Base-by-base conservation (phyloP, 2,329 filamentous ascomycete genomes). In the Parafenestella ontariensis region DNA sequence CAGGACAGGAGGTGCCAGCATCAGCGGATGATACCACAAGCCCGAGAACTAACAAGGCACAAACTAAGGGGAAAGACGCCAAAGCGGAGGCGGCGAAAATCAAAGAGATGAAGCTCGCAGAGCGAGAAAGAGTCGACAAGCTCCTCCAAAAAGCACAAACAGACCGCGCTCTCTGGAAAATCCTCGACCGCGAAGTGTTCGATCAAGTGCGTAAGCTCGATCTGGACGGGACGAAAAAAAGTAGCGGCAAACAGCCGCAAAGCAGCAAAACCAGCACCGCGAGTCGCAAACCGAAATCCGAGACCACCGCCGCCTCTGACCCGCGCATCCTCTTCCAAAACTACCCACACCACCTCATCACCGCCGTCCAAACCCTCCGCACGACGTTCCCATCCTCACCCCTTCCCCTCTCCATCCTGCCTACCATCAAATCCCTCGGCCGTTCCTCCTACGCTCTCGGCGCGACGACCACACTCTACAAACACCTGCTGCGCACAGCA, bases 361-460 rank as follows among this genome's bases (percentile, higher is more conserved):
- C 80, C 34, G 87, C 83, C 0, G 78, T 89, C 15, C 76, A 79
- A 1, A 79, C 85, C 1, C 78, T 91, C 3, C 83, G 87, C 61
- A 77, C 76, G 2, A 77, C 79, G 1, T 92, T 90, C 9, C 81
- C 78, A 10, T 77, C 84, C 0, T 92, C 89, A 1, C 79, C 82
- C 0, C 78, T 89, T 0, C 79, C 81, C 0, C 81, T 89, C 40
- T 80, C 81, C 40, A 74, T 92, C 23, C 78, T 93, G 0, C 88
- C 89, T 0, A 83, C 84, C 7, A 78, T 92, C 64, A 90, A 89
- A 68, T 79, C 82, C 40, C 79, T 91, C 0, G 89, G 90, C 8
- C 81, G 89, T 1, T 83, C 85, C 1, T 89, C 88, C 0, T 91
- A 89, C 66, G 86, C 91, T 6, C 82, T 94, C 0, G 90, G 89